phyloP scores from a whole-genome alignment of 305 asterid genomes.

The Rubia tinctorum region DNA sequence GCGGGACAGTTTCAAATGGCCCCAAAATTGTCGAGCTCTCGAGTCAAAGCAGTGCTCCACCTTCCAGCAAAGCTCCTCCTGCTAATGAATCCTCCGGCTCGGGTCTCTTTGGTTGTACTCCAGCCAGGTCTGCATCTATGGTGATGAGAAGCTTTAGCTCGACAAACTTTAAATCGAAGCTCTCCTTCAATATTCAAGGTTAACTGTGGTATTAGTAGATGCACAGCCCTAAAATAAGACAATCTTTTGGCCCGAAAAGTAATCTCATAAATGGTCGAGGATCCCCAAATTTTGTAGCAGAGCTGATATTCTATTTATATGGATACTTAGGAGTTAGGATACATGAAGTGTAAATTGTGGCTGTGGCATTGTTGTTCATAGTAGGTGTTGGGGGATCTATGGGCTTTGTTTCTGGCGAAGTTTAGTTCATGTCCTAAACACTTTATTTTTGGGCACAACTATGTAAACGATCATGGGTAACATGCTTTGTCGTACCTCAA shows the following conservation, averaged over 20 bases:
- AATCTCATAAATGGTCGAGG: not conserved
- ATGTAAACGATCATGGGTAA: not conserved
- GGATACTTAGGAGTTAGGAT: not conserved
- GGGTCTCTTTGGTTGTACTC: conserved; percentile 40
- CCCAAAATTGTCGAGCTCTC: conserved; percentile 31
- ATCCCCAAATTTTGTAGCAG: conserved; percentile 31
- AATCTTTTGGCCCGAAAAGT: conserved; percentile 3
- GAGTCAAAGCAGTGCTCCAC: conserved; percentile 28
- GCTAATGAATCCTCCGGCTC: conserved; percentile 28
- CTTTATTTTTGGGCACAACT: not conserved
- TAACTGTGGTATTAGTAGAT: not conserved
- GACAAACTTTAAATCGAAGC: conserved; percentile 16
- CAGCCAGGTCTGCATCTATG: conserved; percentile 34
- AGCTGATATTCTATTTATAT: not conserved
- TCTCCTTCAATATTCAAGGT: conserved; percentile 31
- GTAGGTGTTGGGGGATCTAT: not conserved
- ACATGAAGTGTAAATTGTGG: conserved; percentile 1
- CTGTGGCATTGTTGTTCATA: not conserved
- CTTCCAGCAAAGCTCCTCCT: conserved; percentile 21
- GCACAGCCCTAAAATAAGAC: not conserved
- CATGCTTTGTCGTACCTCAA: not conserved
- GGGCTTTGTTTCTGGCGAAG: not conserved
- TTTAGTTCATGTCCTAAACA: not conserved
- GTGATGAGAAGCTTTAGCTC: conserved; percentile 55
- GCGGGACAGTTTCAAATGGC: conserved; percentile 38